A percentile compares a stretch with the other conserved stretches of the same genome.
phyloP scores from a whole-genome alignment of 805 yeast genomes.

The Candida germanica region DNA sequence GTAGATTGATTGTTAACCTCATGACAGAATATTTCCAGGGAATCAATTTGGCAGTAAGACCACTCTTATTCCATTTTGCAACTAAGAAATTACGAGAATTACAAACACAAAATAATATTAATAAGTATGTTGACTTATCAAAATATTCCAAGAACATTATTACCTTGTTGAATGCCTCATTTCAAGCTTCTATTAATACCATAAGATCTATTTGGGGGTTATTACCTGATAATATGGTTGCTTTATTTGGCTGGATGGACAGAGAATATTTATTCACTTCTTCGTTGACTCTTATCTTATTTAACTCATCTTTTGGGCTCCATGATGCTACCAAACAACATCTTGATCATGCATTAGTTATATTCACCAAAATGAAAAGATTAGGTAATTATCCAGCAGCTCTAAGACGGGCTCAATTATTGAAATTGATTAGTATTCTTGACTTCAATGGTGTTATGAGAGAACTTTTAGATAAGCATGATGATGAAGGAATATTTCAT shows the following conservation, averaged over 20 bases:
- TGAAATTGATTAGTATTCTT: slow-evolving; percentile 60
- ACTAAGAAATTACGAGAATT: slow-evolving; percentile 57
- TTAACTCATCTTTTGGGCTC: slow-evolving; percentile 78
- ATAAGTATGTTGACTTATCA: slow-evolving; percentile 60
- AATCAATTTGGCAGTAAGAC: slow-evolving; percentile 73
- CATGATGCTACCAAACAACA: slow-evolving; percentile 72
- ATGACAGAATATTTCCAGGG: slow-evolving; percentile 86
- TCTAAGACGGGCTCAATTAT: slow-evolving; percentile 64
- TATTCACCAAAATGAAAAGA: slow-evolving; percentile 72
- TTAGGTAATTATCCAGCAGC: slow-evolving; percentile 82
- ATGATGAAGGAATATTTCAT: slow-evolving; percentile 36
- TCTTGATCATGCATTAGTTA: slow-evolving; percentile 65
- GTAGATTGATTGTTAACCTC: slow-evolving; percentile 66
- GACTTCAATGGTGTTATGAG: slow-evolving; percentile 68
- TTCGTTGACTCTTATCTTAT: slow-evolving; percentile 67
- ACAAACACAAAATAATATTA: slow-evolving; percentile 36
- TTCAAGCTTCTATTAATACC: slow-evolving; percentile 77
- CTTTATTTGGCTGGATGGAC: slow-evolving; percentile 84
- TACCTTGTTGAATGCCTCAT: slow-evolving; percentile 69
- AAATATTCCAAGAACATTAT: slow-evolving; percentile 65
- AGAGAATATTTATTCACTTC: slow-evolving; percentile 77
- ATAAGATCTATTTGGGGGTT: slow-evolving; percentile 72
- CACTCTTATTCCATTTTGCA: slow-evolving; percentile 72
- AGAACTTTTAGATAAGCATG: slow-evolving; percentile 54
- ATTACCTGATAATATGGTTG: slow-evolving; percentile 77